A percentile compares a stretch with the other conserved stretches of the same genome.
phyloP scores from a whole-genome alignment of 2,329 filamentous ascomycete species.

The Xylaria sp. region DNA sequence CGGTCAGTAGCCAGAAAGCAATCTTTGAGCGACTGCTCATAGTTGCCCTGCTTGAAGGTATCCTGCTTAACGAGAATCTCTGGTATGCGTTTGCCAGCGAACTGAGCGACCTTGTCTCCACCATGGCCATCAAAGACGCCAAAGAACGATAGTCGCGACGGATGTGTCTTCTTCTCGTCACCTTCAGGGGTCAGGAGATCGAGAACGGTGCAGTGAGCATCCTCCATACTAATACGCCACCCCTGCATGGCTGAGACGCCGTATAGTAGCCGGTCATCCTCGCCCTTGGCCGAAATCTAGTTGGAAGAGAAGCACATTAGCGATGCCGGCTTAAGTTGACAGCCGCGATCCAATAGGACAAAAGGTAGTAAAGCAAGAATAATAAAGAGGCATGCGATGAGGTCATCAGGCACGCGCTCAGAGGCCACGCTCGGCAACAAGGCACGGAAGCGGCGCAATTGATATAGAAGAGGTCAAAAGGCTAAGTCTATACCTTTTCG shows the following conservation, averaged over 20 bases:
- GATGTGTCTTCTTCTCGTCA: slow-evolving; percentile 70
- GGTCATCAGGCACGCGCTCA: slow-evolving; percentile 41
- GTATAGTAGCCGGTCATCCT: slow-evolving; percentile 92
- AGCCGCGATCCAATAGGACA: slow-evolving; percentile 4
- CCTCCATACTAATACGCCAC: slow-evolving; percentile 99
- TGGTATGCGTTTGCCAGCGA: slow-evolving; percentile 91
- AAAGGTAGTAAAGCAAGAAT: not conserved
- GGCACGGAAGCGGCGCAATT: slow-evolving; percentile 40
- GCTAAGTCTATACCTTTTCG: slow-evolving; percentile 84
- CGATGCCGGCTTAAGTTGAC: slow-evolving; percentile 12
- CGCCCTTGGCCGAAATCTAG: slow-evolving; percentile 86
- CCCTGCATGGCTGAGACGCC: slow-evolving; percentile 99
- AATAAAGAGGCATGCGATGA: slow-evolving; percentile 29
- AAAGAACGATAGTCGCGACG: slow-evolving; percentile 89
- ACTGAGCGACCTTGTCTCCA: slow-evolving; percentile 94
- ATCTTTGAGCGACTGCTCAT: slow-evolving; percentile 96
- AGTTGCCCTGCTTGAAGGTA: slow-evolving; percentile 88
- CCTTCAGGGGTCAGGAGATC: slow-evolving; percentile 75
- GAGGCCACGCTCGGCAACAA: slow-evolving; percentile 19
- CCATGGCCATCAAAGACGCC: slow-evolving; percentile 98
- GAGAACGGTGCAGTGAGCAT: slow-evolving; percentile 89
- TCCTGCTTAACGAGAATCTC: slow-evolving; percentile 96
- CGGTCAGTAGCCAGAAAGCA: slow-evolving; percentile 96
- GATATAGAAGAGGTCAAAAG: slow-evolving; percentile 31
- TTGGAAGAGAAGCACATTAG: slow-evolving; percentile 30